Evolutionary conservation across 805 yeast species (phyloP).

Genomic region (Cyberlindnera lachancei): DNA sequence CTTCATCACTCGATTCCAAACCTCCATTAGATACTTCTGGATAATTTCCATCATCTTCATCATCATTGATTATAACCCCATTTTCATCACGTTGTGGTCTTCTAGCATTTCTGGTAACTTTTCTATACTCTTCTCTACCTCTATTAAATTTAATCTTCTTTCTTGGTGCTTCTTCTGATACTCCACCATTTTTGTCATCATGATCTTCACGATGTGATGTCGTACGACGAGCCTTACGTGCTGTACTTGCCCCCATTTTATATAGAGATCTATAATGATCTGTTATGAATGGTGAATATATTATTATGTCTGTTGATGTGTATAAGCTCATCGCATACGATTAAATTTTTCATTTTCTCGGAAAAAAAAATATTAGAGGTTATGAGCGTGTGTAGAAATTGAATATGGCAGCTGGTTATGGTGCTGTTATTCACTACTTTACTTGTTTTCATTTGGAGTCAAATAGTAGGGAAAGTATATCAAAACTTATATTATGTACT

Average conservation of each 20-base stretch:
- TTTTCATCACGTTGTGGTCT: slow-evolving; percentile 24
- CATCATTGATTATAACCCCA: slow-evolving; percentile 13
- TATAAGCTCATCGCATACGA: slow-evolving; percentile 1
- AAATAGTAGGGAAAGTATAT: too few relatives aligned
- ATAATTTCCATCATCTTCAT: slow-evolving; percentile 22
- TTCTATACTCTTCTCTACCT: slow-evolving; percentile 59
- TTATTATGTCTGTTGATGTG: too few relatives aligned
- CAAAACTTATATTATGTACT: too few relatives aligned
- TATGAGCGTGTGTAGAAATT: too few relatives aligned
- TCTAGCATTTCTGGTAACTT: slow-evolving; percentile 47
- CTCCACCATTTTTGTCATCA: too few relatives aligned
- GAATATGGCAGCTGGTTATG: too few relatives aligned
- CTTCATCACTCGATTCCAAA: slow-evolving; percentile 14
- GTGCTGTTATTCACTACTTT: too few relatives aligned
- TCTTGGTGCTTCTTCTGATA: neutral
- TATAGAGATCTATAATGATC: neutral
- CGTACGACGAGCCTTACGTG: slow-evolving; percentile 2
- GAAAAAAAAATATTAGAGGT: too few relatives aligned
- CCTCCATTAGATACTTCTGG: slow-evolving; percentile 57
- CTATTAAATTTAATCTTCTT: slow-evolving; percentile 21
- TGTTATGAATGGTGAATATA: too few relatives aligned
- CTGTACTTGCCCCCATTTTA: slow-evolving; percentile 4
- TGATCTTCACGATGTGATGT: neutral
- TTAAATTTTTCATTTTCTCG: neutral
- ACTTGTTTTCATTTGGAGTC: too few relatives aligned